Base-by-base conservation (phyloP, 202 grass and related monocot genomes). In the Zoysia matrella region DNA sequence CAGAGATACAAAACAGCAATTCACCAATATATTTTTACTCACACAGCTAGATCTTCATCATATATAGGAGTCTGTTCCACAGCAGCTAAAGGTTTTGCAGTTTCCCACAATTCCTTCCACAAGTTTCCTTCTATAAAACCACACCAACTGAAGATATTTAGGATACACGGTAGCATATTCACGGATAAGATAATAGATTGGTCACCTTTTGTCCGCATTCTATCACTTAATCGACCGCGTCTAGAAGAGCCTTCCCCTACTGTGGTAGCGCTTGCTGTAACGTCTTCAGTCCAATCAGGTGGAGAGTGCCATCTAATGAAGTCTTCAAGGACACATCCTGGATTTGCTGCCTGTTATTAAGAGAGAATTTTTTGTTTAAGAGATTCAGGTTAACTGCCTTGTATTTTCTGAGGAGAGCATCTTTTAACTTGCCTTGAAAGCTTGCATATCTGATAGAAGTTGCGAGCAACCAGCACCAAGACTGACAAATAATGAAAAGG, bases 301-400 rank as follows among this genome's bases (percentile, higher is more conserved):
- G 95, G 95, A 55, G 95, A 98, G 80, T 98, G 90, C 92, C 95
- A 98, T 88, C 95, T 91, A 88, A 98, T 78, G 13, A 95, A 98
- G 62, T 98, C 95, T 82, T 98, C 95, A 56, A 98, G 57, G 43
- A 98, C 93, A 87, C 95, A 98, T 36, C 95, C 95, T 41, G 92
- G 92, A 86, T 98, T 98, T 72, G 92, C 95, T 52, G 95, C 95
- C 95, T 98, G 74, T 46, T 69, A 82, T 52, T 55, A 68, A 83
- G 72, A 77, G 36, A 1, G 11, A 49, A 52, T 57, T 62, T 47
- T 48, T 60, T 84, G 63, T 65, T 83, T 74, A 65, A 1, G 6
- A 86, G 80, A 56, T 77, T 87, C 71, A 62, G 14, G 67, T 7
- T 69, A 80, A 73, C 52, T 80, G 14, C 9, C 47, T 50, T 63